phyloP scores from a whole-genome alignment of 305 asterid species.

The Lippia alba region DNA sequence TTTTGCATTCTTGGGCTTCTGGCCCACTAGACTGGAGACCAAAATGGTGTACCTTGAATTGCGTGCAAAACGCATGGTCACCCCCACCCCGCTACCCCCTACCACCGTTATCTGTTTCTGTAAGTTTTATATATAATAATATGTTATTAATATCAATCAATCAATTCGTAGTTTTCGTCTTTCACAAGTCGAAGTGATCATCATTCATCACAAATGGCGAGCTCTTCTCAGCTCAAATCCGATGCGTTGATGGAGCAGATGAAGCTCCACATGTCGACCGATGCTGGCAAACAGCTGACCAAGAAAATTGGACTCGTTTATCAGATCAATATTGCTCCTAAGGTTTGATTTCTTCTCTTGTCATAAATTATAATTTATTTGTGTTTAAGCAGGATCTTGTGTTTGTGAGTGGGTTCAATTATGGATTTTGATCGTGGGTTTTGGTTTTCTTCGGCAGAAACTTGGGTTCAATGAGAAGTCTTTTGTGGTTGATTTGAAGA shows the following conservation, averaged over 20 bases:
- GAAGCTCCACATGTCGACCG: conserved; percentile 85
- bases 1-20: too few species aligned
- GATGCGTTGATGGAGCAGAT: conserved; percentile 85
- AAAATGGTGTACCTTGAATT: background rate
- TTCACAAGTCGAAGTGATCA: background rate
- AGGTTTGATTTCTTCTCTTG: conserved; percentile 49
- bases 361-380: background rate
- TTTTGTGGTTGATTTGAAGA: conserved; percentile 91
- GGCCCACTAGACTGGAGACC: too few species aligned
- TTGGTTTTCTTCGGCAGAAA: conserved; percentile 54
- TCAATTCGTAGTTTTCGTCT: background rate
- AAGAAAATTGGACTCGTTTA: conserved; percentile 91
- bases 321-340: conserved; percentile 95
- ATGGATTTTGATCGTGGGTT: background rate
- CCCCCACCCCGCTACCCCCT: background rate
- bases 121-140: too few species aligned
- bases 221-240: conserved; percentile 63
- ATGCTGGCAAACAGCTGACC: conserved; percentile 75
- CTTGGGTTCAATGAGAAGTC: conserved; percentile 84
- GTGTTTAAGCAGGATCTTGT: background rate
- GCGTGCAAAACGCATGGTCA: conserved; percentile 18
- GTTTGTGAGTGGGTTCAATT: background rate
- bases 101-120: too few species aligned
- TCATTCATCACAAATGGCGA: conserved; percentile 49
- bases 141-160: background rate